A percentile compares a stretch with the other conserved stretches of the same genome.
phyloP scores from a whole-genome alignment of 805 yeast genomes.

The Candida patagonica region DNA sequence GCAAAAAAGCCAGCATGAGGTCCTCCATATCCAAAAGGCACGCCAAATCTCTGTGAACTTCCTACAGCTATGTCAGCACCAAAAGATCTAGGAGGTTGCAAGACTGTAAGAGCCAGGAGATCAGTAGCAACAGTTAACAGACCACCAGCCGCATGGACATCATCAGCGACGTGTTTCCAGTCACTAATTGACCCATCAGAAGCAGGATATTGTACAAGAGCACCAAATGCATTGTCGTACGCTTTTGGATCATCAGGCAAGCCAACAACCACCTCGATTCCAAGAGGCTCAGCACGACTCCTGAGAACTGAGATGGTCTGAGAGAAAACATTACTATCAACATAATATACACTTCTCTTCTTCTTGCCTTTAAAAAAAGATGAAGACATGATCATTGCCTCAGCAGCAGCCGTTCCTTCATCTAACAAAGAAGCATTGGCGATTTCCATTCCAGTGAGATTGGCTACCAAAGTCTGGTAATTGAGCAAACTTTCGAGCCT shows the following conservation, averaged over 20 bases:
- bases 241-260: conserved; percentile 36
- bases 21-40: conserved; percentile 96
- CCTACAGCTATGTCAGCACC: conserved; percentile 94
- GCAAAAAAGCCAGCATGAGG: conserved; percentile 98
- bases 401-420: conserved; percentile 96
- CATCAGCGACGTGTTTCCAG: conserved; percentile 47
- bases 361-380: conserved; percentile 43
- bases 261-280: conserved; percentile 51
- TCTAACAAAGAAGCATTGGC: conserved; percentile 91
- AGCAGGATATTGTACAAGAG: conserved; percentile 80
- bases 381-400: conserved; percentile 83
- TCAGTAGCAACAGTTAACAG: conserved; percentile 84
- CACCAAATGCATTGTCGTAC: conserved; percentile 56
- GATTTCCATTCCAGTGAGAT: conserved; percentile 87
- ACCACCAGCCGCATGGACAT: conserved; percentile 64
- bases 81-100: conserved; percentile 74
- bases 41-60: conserved; percentile 91
- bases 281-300: conserved; percentile 70
- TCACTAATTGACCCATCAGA: conserved; percentile 65
- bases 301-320: conserved; percentile 76
- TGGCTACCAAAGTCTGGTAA: conserved; percentile 85
- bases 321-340: conserved; percentile 69
- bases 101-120: conserved; percentile 73
- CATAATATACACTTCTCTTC: conserved; percentile 58
- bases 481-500: conserved; percentile 83